Evolutionary conservation across 164 flowering plant species (phyloP).

Genomic region (Stephania cephalantha): DNA sequence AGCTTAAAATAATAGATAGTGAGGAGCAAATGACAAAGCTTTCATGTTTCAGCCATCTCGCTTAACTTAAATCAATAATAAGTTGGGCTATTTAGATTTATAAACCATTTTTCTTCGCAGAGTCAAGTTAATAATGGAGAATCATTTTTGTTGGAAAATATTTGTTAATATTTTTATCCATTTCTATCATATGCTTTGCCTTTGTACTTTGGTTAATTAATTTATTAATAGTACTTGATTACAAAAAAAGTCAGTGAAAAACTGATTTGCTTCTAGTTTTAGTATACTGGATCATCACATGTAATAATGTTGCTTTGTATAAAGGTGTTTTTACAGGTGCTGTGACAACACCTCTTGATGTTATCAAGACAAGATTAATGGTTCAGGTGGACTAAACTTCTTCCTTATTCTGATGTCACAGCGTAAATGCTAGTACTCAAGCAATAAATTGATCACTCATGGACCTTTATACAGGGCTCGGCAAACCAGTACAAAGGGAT

Average conservation of each 20-base stretch:
- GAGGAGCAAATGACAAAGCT: too few species aligned
- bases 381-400: slow-evolving; percentile 54
- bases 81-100: too few species aligned
- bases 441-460: not conserved
- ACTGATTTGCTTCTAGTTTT: not conserved
- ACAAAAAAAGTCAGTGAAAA: not conserved
- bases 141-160: not conserved
- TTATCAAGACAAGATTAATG: slow-evolving; percentile 95
- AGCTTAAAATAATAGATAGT: not conserved
- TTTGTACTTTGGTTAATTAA: not conserved
- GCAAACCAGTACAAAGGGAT: slow-evolving; percentile 73
- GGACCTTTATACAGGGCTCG: slow-evolving; percentile 47
- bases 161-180: not conserved
- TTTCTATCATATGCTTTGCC: not conserved
- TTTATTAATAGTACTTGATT: not conserved
- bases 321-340: slow-evolving; percentile 94
- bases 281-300: not conserved
- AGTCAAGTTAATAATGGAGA: not conserved
- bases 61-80: too few species aligned
- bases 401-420: not conserved
- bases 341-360: slow-evolving; percentile 93
- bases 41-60: too few species aligned
- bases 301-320: not conserved
- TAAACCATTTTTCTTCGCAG: too few species aligned
- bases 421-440: not conserved